Evolutionary conservation across 2,329 filamentous ascomycete genomes (phyloP), one percentile per base, ranked within the genome.

Genomic region (Trichocomaceae sp.): DNA sequence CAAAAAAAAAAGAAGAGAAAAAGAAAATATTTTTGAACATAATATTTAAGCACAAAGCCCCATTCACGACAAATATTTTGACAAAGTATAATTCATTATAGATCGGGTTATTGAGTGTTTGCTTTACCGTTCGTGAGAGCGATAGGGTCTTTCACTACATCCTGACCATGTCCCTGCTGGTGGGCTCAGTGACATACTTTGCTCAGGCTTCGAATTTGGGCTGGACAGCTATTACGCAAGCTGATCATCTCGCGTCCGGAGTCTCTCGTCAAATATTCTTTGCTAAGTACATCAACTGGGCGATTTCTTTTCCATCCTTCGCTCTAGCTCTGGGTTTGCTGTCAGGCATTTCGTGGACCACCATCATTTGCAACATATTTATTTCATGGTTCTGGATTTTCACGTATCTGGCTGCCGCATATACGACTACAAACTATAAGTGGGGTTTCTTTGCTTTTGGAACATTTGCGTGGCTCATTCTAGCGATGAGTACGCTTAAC

Each of bases 371-470:
- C 64, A 76, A 80, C 55, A 65, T 82, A 58, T 66, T 71, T 59
- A 67, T 81, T 22, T 62, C 74, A 12, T 80, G 78, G 78, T 70
- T 71, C 62, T 82, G 79, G 69, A 62, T 80, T 58, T 60, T 81
- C 60, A 68, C 70, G 20, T 81, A 80, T 63, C 72, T 82, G 29
- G 69, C 74, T 51, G 71, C 70, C 20, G 77, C 79, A 51, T 77
- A 75, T 66, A 79, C 77, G 3, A 56, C 62, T 6, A 74, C 73
- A 47, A 72, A 68, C 60, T 82, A 82, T 68, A 81, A 81, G 66
- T 82, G 79, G 79, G 80, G 80, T 5, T 83, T 80, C 72, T 82
- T 70, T 62, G 74, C 69, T 58, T 79, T 81, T 55, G 79, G 79
- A 59, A 77, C 75, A 13, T 57, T 75, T 15, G 75, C 77, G 39